These are phyloP conservation scores for Neofusicoccum sp. DNA, from an alignment of 2,329 filamentous ascomycete genomes.

Conservation along the genomic window DNA sequence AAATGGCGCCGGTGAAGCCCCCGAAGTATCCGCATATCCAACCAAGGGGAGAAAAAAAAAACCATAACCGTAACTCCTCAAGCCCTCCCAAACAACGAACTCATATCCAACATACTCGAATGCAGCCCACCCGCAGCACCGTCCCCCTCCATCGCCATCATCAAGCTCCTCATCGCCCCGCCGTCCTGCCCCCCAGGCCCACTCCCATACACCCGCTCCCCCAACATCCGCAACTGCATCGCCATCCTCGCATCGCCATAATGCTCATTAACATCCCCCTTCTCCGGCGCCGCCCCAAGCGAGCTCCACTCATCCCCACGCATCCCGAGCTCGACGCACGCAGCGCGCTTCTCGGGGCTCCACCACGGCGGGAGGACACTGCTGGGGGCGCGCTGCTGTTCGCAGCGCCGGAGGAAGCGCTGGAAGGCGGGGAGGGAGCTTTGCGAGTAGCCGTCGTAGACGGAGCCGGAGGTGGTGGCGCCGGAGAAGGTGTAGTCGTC, in stretches of 20 bases:
- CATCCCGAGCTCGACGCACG: constrained; percentile 25
- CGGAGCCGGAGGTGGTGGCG: constrained; percentile 20
- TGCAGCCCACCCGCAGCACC: no score
- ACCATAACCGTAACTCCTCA: no score
- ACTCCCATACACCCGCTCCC: constrained; percentile 23
- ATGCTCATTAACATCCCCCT: constrained; percentile 24
- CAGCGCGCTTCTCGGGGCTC: constrained; percentile 22
- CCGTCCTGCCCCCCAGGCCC: constrained; percentile 24
- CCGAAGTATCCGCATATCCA: no score
- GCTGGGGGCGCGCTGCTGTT: neutral
- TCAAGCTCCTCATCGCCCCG: constrained; percentile 21
- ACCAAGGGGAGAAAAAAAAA: no score
- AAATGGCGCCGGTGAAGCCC: no score
- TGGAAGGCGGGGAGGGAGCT: constrained; percentile 24
- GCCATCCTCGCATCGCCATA: constrained; percentile 27
- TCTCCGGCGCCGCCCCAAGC: constrained; percentile 21
- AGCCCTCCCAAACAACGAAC: no score
- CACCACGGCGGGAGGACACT: constrained; percentile 29
- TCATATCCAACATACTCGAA: no score
- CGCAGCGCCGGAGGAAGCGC: constrained; percentile 22
- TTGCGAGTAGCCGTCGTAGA: constrained; percentile 24
- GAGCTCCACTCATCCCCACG: constrained; percentile 21
- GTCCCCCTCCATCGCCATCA: constrained; percentile 24
- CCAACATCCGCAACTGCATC: constrained; percentile 31
- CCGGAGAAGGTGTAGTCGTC: constrained; percentile 22